phyloP scores from a whole-genome alignment of 495 filamentous ascomycete genomes.

The Aspergillus leporis region DNA sequence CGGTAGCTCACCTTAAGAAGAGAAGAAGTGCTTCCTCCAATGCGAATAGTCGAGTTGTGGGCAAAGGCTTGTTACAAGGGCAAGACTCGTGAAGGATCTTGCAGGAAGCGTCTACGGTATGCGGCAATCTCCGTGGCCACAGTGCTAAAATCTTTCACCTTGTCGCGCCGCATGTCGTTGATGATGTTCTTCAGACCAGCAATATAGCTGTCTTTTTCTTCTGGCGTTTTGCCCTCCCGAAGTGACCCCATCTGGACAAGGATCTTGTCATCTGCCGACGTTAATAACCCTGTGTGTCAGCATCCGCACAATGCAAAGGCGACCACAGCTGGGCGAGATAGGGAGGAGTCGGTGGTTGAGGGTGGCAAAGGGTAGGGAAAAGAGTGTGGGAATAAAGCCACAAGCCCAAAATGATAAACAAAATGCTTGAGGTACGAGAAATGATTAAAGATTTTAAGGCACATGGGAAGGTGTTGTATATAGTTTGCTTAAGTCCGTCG shows the following conservation, averaged over 20 bases:
- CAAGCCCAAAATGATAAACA: conserved; percentile 15
- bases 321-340: conserved; percentile 9
- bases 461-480: conserved; percentile 27
- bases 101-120: conserved; percentile 71
- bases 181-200: conserved; percentile 75
- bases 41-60: conserved; percentile 3
- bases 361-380: background rate
- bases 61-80: conserved; percentile 41
- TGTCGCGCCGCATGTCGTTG: conserved; percentile 68
- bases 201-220: conserved; percentile 71
- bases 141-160: conserved; percentile 75
- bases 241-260: conserved; percentile 77
- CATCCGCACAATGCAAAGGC: conserved; percentile 45
- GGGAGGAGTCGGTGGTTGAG: conserved; percentile 7
- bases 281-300: conserved; percentile 62
- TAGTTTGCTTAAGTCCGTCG: conserved; percentile 37
- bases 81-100: conserved; percentile 53
- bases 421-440: conserved; percentile 15
- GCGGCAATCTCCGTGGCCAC: conserved; percentile 81
- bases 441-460: conserved; percentile 13
- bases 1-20: conserved; percentile 37
- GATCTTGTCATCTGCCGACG: conserved; percentile 76
- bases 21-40: conserved; percentile 4
- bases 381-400: conserved; percentile 7
- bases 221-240: conserved; percentile 66